Percentiles rank a stretch among this genome's conserved stretches.
Evolutionary conservation across 257 asterid species (phyloP).

Genomic region (Verbena officinalis): DNA sequence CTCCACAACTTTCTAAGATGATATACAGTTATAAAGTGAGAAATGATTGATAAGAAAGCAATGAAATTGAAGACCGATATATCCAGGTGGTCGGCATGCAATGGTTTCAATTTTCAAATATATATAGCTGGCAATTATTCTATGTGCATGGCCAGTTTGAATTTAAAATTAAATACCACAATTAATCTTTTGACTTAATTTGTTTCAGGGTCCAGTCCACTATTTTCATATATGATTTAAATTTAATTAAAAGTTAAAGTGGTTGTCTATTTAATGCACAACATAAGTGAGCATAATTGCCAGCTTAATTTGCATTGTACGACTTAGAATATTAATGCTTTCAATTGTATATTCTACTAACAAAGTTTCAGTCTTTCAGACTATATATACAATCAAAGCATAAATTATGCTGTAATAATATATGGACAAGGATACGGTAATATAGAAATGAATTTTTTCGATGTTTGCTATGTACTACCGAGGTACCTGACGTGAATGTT

Average conservation of each 20-base stretch:
- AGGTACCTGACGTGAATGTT: no score
- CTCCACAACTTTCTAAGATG: conserved; percentile 27
- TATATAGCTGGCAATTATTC: conserved; percentile 24
- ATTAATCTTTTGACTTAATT: conserved; percentile 20
- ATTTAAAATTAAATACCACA: neutral
- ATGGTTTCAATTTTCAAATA: neutral
- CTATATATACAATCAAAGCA: no score
- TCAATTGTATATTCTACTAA: no score
- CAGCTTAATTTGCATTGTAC: no score
- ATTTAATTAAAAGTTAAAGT: neutral
- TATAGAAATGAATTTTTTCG: no score
- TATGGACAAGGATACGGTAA: no score
- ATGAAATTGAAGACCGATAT: neutral
- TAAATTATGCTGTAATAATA: no score
- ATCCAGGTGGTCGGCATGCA: conserved; percentile 29
- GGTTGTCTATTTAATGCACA: conserved; percentile 21
- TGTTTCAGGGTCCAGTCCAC: neutral
- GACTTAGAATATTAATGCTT: no score
- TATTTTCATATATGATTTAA: no score
- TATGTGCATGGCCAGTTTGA: conserved; percentile 3
- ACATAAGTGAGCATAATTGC: neutral
- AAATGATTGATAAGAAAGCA: conserved; percentile 17
- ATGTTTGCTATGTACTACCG: no score
- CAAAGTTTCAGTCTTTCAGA: no score
- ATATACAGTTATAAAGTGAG: conserved; percentile 19